phyloP scores from a whole-genome alignment of 2,329 filamentous ascomycete genomes.

The Pseudogymnoascus sp. region DNA sequence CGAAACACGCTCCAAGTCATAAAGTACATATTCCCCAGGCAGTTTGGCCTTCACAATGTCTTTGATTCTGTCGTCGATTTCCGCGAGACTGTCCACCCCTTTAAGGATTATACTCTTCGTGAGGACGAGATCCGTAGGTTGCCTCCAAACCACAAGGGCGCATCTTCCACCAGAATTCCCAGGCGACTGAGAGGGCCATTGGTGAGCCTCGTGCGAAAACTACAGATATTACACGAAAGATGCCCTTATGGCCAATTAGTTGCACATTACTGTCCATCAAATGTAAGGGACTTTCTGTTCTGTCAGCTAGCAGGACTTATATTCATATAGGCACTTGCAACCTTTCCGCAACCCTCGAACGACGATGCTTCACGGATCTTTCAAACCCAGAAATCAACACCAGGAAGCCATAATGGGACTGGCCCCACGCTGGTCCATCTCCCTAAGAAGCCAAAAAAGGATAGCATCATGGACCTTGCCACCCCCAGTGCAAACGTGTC shows the following conservation, averaged over 20 bases:
- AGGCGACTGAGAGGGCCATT: slow-evolving; percentile 61
- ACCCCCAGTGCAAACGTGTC: slow-evolving; percentile 65
- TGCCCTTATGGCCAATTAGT: slow-evolving; percentile 78
- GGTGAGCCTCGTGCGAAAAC: slow-evolving; percentile 52
- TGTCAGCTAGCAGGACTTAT: not conserved
- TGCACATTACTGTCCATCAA: slow-evolving; percentile 67
- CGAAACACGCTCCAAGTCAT: slow-evolving; percentile 62
- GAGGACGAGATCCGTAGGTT: slow-evolving; percentile 64
- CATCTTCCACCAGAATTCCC: slow-evolving; percentile 38
- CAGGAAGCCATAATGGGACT: slow-evolving; percentile 14
- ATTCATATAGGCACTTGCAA: not conserved
- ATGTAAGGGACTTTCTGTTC: slow-evolving; percentile 28
- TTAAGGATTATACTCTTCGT: slow-evolving; percentile 78
- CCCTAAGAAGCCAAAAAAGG: slow-evolving; percentile 23
- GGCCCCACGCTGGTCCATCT: not conserved
- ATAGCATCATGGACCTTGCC: slow-evolving; percentile 57
- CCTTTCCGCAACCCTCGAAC: not conserved
- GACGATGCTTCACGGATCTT: not conserved
- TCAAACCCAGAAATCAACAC: slow-evolving; percentile 11
- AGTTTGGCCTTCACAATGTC: slow-evolving; percentile 88
- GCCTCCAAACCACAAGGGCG: slow-evolving; percentile 13
- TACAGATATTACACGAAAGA: slow-evolving; percentile 63
- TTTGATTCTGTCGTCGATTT: slow-evolving; percentile 65
- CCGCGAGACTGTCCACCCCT: slow-evolving; percentile 60
- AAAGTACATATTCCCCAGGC: slow-evolving; percentile 89